Evolutionary conservation across 768 basidiomycete genomes (phyloP).

Genomic region (Auricularia auricula-judae): DNA sequence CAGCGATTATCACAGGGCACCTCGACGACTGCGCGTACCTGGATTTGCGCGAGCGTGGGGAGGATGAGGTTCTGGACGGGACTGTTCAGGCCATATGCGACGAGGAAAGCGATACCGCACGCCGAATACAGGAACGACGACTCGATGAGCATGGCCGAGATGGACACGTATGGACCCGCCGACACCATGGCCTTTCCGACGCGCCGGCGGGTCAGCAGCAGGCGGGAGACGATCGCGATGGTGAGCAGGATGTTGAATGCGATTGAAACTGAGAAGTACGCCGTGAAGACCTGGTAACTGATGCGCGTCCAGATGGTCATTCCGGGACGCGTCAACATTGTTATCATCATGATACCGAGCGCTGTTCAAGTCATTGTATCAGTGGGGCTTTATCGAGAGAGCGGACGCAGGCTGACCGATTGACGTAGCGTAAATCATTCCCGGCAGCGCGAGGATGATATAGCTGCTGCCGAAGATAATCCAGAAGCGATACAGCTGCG

Average conservation of each 20-base stretch:
- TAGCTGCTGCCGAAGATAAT: neutral
- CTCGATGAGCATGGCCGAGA: conserved; percentile 4
- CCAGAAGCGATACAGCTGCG: neutral
- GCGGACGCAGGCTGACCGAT: neutral
- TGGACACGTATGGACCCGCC: neutral
- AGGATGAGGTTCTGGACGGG: conserved; percentile 4
- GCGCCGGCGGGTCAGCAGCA: conserved; percentile 16
- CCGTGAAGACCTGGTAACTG: neutral
- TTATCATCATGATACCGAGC: neutral
- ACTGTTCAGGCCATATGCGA: neutral
- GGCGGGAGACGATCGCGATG: conserved; percentile 20
- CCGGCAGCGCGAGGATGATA: neutral
- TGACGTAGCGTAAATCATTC: neutral
- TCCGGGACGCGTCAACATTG: neutral
- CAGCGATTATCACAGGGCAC: neutral
- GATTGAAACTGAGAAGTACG: conserved; percentile 13
- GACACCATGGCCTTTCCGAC: conserved; percentile 2
- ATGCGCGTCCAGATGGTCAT: neutral
- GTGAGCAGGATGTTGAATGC: conserved; percentile 24
- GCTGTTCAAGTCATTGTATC: neutral
- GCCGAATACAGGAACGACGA: conserved; percentile 1
- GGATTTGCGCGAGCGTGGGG: conserved; percentile 2
- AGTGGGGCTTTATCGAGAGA: too few species aligned
- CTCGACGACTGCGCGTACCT: neutral
- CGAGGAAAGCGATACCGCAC: neutral